Percentiles rank a stretch among this genome's conserved stretches.
Conservation (phyloP, 805 yeast species). For the Lipomyces mesembrius region DNA sequence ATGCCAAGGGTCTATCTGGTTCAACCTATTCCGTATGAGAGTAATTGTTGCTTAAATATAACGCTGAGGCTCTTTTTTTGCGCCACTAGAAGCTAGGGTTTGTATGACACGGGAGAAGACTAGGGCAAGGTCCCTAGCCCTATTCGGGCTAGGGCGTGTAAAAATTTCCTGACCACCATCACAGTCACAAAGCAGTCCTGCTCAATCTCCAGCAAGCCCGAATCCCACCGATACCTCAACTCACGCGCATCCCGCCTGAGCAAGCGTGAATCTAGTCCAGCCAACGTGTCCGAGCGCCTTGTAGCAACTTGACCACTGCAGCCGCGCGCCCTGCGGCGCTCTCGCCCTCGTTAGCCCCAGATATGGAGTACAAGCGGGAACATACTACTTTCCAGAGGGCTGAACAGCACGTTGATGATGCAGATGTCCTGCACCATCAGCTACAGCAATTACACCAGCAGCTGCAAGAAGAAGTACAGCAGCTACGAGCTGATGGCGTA, state of each 20-base stretch:
- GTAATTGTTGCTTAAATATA: too few species aligned
- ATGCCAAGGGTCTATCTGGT: background rate
- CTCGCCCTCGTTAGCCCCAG: background rate
- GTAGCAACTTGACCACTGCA: background rate
- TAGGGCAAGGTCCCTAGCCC: background rate
- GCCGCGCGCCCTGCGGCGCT: background rate
- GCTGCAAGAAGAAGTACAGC: background rate
- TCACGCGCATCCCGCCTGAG: background rate
- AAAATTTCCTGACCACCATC: slow-evolving; percentile 13
- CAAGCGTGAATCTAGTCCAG: background rate
- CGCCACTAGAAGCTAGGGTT: background rate
- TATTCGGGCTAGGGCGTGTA: background rate
- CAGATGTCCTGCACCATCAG: background rate
- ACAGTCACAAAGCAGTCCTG: slow-evolving; percentile 16
- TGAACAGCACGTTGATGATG: background rate
- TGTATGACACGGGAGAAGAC: background rate
- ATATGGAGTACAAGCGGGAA: background rate
- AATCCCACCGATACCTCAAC: background rate
- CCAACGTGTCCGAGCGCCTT: background rate
- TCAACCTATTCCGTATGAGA: too few species aligned
- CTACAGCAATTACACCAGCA: background rate
- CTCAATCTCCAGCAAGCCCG: background rate
- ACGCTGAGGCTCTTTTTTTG: too few species aligned
- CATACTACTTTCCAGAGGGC: too few species aligned
- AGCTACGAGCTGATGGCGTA: background rate